Base-by-base conservation (phyloP, 129 eudicot genomes). In the Flaveria brownii region DNA sequence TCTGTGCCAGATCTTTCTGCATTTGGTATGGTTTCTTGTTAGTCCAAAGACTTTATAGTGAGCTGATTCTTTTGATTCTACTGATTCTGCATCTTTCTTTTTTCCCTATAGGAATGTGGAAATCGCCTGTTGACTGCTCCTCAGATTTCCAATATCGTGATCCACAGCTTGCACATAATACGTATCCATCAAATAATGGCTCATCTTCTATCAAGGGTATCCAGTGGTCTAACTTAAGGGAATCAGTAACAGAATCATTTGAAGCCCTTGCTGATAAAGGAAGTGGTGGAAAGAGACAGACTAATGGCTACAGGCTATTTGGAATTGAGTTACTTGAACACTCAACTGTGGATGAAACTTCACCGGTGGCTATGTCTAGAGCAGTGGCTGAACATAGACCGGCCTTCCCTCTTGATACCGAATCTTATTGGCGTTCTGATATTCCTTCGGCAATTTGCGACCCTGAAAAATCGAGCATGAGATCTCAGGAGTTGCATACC, bases 301-400 rank as follows among this genome's bases (percentile, higher is more conserved):
- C 82, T 17, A 87, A 83, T 82, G 96, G 97, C 56, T 93, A 84
- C 84, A 82, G 97, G 81, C 70, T 93, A 39, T 93, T 93, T 81
- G 98, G 98, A 30, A 90, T 93, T 46, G 90, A 93, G 85, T 82
- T 93, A 67, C 80, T 85, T 56, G 93, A 91, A 70, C 88, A 28
- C 77, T 81, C 97, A 65, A 71, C 71, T 9, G 17, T 71, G 20
- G 88, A 83, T 71, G 96, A 91, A 77, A 75, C 84, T 60, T 75
- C 86, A 78, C 87, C 86, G 2, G 55, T 78, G 33, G 80, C 64
- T 42, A 49, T 30, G 71, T 72, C 86, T 25, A 83, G 82, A 43
- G 68, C 68, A 60, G 82, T 59, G 57, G 84, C 57, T 28, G 88
- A 90, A 66, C 90, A 88, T 72, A 84, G 71, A 59, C 80, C 83